These are phyloP conservation scores for Talaromyces rugulosus DNA, from an alignment of 2,329 filamentous ascomycete genomes.

Conservation along the genomic window DNA sequence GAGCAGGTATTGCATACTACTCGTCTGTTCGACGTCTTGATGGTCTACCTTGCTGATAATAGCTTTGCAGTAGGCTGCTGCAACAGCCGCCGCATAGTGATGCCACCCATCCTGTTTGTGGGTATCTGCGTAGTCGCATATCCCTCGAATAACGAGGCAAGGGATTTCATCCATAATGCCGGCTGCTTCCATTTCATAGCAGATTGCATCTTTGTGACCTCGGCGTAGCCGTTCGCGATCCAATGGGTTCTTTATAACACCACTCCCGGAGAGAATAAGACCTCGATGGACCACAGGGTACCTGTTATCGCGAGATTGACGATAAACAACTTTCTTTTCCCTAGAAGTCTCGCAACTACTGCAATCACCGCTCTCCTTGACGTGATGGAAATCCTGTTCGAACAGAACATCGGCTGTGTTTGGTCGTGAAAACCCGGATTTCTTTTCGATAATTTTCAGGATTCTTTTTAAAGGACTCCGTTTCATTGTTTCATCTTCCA, in stretches of 20 bases:
- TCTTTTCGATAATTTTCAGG: neutral
- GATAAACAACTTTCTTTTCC: neutral
- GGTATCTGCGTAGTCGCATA: neutral
- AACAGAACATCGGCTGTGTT: neutral
- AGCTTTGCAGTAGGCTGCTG: neutral
- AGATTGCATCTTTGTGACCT: neutral
- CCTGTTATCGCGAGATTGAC: neutral
- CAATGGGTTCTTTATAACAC: neutral
- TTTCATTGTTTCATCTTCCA: neutral
- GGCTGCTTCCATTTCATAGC: neutral
- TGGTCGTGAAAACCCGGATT: neutral
- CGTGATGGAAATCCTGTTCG: neutral
- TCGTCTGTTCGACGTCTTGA: no score
- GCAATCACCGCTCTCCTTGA: neutral
- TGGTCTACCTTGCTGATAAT: no score
- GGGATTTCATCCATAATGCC: constrained; percentile 1
- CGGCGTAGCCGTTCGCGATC: neutral
- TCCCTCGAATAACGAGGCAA: neutral
- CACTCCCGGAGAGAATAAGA: neutral
- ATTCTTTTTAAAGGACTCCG: neutral
- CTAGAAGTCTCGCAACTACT: neutral
- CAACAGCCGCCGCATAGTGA: neutral
- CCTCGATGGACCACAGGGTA: neutral
- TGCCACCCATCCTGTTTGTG: constrained; percentile 2
- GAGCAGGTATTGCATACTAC: no score